phyloP scores from a whole-genome alignment of 768 basidiomycete genomes.

The Pisolithus marmoratus region DNA sequence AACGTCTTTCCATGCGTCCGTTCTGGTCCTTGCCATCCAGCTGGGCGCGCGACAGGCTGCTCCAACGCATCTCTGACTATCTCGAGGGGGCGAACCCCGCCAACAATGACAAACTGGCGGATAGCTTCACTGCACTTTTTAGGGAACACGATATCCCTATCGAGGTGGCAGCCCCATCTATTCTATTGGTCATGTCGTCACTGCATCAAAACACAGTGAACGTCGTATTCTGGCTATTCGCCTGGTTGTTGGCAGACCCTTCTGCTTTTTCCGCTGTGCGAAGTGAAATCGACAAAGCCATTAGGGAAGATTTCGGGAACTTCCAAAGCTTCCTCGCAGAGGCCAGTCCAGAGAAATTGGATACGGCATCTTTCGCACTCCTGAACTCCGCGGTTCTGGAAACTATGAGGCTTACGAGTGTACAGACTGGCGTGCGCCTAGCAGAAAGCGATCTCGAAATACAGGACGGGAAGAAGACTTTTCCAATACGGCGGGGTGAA shows the following conservation, averaged over 20 bases:
- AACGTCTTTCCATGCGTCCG: conserved; percentile 12
- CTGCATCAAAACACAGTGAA: conserved; percentile 18
- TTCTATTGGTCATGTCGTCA: conserved; percentile 17
- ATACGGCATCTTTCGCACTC: conserved; percentile 13
- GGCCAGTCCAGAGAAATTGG: conserved; percentile 9
- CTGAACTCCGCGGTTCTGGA: conserved; percentile 24
- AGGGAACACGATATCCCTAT: conserved; percentile 11
- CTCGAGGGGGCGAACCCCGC: conserved; percentile 7
- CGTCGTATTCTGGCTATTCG: conserved; percentile 14
- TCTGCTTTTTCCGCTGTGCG: conserved; percentile 40
- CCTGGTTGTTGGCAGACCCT: conserved; percentile 36
- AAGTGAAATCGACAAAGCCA: conserved; percentile 36
- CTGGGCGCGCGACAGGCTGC: conserved; percentile 8
- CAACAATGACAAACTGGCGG: conserved; percentile 5
- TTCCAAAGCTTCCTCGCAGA: conserved; percentile 9
- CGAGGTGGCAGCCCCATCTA: conserved; percentile 12
- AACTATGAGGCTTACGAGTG: conserved; percentile 15
- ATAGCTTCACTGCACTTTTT: conserved; percentile 13
- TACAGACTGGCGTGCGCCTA: conserved; percentile 14
- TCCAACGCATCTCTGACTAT: conserved; percentile 8
- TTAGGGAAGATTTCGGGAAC: conserved; percentile 6
- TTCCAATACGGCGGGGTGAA: conserved; percentile 18
- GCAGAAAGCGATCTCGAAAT: conserved; percentile 15
- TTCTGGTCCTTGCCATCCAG: conserved; percentile 11
- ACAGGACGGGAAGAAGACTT: conserved; percentile 1